Conservation (phyloP, 371 early-diverging fungal species). For the Apophysomyces ossiformis region DNA sequence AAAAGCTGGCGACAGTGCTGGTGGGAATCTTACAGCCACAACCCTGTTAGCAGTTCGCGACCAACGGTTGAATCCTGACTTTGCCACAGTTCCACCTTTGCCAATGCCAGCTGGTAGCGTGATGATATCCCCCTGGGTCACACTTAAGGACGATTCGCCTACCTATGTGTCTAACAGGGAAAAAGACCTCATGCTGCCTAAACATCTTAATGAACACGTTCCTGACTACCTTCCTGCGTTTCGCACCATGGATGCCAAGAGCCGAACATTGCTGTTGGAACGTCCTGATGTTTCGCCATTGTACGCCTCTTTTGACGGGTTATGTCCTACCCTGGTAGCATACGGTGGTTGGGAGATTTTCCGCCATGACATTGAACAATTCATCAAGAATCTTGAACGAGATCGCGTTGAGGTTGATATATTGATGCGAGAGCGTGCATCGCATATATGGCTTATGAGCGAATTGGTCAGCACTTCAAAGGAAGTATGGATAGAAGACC, state of each 20-base stretch:
- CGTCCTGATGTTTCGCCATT: conserved; percentile 30
- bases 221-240: conserved; percentile 11
- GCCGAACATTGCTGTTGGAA: conserved; percentile 13
- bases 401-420: conserved; percentile 38
- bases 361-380: conserved; percentile 28
- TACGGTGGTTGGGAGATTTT: conserved; percentile 35
- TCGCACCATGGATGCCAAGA: conserved; percentile 10
- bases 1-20: conserved; percentile 18
- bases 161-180: neutral
- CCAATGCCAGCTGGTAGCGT: conserved; percentile 18
- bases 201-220: neutral
- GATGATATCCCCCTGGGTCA: conserved; percentile 13
- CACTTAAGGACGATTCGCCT: neutral
- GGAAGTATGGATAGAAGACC: neutral
- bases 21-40: conserved; percentile 12
- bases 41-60: neutral
- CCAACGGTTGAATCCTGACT: neutral
- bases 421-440: conserved; percentile 23
- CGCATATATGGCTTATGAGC: conserved; percentile 33
- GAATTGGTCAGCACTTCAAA: neutral
- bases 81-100: neutral
- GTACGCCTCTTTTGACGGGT: conserved; percentile 25
- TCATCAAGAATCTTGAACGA: conserved; percentile 22
- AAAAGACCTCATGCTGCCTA: neutral
- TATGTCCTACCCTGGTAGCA: conserved; percentile 35